Percentiles rank a stretch among this genome's conserved stretches.
Conservation (phyloP, 805 yeast species). For the Candida lessepsii region DNA sequence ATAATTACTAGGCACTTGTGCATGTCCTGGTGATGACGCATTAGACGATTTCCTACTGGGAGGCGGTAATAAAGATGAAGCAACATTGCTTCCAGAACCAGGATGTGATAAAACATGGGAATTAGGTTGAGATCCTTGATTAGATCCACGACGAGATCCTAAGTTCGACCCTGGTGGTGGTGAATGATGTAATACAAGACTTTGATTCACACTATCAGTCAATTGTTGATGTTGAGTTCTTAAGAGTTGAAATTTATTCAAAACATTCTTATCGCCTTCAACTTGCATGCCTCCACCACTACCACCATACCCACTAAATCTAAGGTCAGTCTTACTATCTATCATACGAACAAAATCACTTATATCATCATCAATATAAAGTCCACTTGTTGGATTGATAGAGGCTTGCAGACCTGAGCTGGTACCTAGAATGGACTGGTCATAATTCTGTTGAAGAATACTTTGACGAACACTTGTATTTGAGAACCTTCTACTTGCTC, state of each 20-base stretch:
- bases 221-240: conserved; percentile 53
- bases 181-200: conserved; percentile 35
- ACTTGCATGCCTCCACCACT: conserved; percentile 1
- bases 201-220: conserved; percentile 55
- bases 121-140: not conserved
- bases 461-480: conserved; percentile 32
- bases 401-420: conserved; percentile 38
- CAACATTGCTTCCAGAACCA: not conserved
- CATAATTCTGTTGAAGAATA: conserved; percentile 22
- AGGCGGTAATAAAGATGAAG: not conserved
- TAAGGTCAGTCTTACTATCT: conserved; percentile 59
- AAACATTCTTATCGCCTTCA: conserved; percentile 38
- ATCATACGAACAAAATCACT: conserved; percentile 70
- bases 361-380: conserved; percentile 56
- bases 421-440: conserved; percentile 28
- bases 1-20: no score
- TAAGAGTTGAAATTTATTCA: conserved; percentile 51
- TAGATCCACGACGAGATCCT: conserved; percentile 1
- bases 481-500: conserved; percentile 51
- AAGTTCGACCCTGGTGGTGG: conserved; percentile 4
- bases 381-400: conserved; percentile 39
- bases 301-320: conserved; percentile 20
- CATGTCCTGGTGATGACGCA: conserved; percentile 13
- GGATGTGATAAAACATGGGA: not conserved
- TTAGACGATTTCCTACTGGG: conserved; percentile 27